Evolutionary conservation across 805 yeast species (phyloP), one percentile per base, ranked within the genome.

Genomic region (Cyberlindnera bimundalis): DNA sequence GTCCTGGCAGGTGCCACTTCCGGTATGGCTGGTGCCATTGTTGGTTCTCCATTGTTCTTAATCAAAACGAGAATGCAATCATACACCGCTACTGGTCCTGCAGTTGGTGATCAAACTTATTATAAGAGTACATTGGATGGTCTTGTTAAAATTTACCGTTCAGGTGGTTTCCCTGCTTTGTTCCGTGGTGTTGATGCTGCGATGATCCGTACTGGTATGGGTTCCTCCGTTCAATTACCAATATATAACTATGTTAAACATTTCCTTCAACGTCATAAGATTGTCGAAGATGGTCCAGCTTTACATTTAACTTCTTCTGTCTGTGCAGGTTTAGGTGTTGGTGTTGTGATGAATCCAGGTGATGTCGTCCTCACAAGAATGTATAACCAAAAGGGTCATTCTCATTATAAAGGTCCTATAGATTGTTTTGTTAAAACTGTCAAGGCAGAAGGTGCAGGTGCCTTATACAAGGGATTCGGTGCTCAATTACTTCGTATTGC

Each of bases 51-150:
- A 10, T 76, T 93, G 58, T 93, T 86, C 60, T 74, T 93, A 51
- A 79, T 93, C 51, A 93, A 93, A 67, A 95, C 97, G 2, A 76
- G 99, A 70, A 87, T 93, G 95, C 99, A 93, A 68, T 84, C 97
- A 2, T 93, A 78, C 63, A 84, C 96, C 14, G 73, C 72, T 10
- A 56, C 67, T 3, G 43, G 43, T 3, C 67, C 81, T 45, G 71
- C 78, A 33, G 80, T 90, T 35, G 99, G 99, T 37, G 91, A 89
- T 56, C 99, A 93, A 63, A 88, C 98, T 0, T 85, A 84, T 63
- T 93, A 93, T 64, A 76, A 64, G 27, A 76, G 81, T 35, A 74
- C 82, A 2, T 66, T 70, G 59, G 76, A 84, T 49, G 99, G 96
- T 3, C 56, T 93, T 18, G 51, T 62, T 6, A 67, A 79, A 17